phyloP scores from a whole-genome alignment of 768 basidiomycete species.

The Tulasnella sp. region DNA sequence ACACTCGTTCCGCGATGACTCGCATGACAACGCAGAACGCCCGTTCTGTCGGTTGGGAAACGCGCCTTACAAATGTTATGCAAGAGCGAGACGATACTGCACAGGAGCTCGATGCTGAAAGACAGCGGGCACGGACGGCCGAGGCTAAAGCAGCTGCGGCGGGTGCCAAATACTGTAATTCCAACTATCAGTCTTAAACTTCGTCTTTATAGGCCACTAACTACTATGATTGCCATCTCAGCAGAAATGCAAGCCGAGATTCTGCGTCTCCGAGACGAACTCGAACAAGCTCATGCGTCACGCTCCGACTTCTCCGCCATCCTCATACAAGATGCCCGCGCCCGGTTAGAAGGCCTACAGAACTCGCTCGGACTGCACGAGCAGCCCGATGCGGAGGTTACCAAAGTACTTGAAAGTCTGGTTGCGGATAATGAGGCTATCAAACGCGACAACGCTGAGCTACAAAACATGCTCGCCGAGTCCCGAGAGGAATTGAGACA shows the following conservation, averaged over 20 bases:
- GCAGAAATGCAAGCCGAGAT: slow-evolving; percentile 70
- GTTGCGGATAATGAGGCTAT: slow-evolving; percentile 80
- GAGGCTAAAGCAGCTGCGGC: slow-evolving; percentile 62
- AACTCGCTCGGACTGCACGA: slow-evolving; percentile 44
- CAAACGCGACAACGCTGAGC: slow-evolving; percentile 74
- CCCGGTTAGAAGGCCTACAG: slow-evolving; percentile 58
- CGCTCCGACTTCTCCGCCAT: slow-evolving; percentile 64
- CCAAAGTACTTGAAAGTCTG: slow-evolving; percentile 70
- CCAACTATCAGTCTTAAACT: background rate
- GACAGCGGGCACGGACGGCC: slow-evolving; percentile 60
- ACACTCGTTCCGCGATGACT: slow-evolving; percentile 60
- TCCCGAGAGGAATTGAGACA: slow-evolving; percentile 69
- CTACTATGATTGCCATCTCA: slow-evolving; percentile 33
- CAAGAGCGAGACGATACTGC: slow-evolving; percentile 72
- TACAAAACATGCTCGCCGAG: slow-evolving; percentile 68
- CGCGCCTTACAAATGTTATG: slow-evolving; percentile 56
- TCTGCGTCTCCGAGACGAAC: slow-evolving; percentile 54
- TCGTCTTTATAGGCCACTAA: background rate
- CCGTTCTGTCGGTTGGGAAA: slow-evolving; percentile 66
- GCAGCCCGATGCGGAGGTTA: slow-evolving; percentile 45
- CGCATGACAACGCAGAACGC: slow-evolving; percentile 66
- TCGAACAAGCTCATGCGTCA: slow-evolving; percentile 58
- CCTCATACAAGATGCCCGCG: slow-evolving; percentile 61
- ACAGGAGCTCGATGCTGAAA: slow-evolving; percentile 73
- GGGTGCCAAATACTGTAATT: slow-evolving; percentile 62